A percentile compares a stretch with the other conserved stretches of the same genome.
Evolutionary conservation across 495 filamentous ascomycete species (phyloP).

Genomic region (Massariosphaeria phaeospora): DNA sequence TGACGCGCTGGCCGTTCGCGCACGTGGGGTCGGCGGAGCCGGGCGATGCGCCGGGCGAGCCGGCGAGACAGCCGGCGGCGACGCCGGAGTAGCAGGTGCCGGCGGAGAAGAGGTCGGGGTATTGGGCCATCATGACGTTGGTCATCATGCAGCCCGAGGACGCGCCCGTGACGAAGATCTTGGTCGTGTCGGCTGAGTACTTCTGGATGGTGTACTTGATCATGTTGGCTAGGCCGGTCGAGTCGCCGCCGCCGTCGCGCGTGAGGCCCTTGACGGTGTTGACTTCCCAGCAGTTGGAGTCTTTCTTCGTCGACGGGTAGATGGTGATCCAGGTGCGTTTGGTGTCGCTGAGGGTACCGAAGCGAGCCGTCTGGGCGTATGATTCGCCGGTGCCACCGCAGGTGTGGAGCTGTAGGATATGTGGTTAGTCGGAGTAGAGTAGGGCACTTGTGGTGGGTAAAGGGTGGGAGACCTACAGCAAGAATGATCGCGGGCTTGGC

Average conservation of each 20-base stretch:
- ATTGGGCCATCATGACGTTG: conserved; percentile 16
- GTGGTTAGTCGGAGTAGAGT: neutral
- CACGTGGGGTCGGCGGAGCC: conserved; percentile 3
- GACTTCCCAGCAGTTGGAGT: conserved; percentile 24
- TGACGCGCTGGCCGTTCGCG: conserved; percentile 9
- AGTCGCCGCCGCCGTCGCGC: conserved; percentile 14
- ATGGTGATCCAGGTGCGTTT: conserved; percentile 13
- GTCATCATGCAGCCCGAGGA: conserved; percentile 21
- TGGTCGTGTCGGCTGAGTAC: conserved; percentile 12
- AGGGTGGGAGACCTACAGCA: neutral
- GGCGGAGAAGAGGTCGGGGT: conserved; percentile 18
- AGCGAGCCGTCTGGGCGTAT: neutral
- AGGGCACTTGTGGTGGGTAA: neutral
- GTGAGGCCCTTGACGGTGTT: conserved; percentile 2
- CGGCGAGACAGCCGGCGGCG: conserved; percentile 9
- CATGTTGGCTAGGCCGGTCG: conserved; percentile 17
- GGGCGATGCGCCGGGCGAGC: conserved; percentile 5
- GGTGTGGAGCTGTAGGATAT: conserved; percentile 7
- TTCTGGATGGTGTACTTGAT: conserved; percentile 10
- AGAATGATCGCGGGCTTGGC: conserved; percentile 7
- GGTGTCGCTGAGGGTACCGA: conserved; percentile 4
- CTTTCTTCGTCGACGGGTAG: conserved; percentile 13
- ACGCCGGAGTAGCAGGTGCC: conserved; percentile 15
- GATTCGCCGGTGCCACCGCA: conserved; percentile 11
- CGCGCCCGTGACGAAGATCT: conserved; percentile 11